phyloP scores from a whole-genome alignment of 106 monocot species.

The Dioscorea dumetorum region DNA sequence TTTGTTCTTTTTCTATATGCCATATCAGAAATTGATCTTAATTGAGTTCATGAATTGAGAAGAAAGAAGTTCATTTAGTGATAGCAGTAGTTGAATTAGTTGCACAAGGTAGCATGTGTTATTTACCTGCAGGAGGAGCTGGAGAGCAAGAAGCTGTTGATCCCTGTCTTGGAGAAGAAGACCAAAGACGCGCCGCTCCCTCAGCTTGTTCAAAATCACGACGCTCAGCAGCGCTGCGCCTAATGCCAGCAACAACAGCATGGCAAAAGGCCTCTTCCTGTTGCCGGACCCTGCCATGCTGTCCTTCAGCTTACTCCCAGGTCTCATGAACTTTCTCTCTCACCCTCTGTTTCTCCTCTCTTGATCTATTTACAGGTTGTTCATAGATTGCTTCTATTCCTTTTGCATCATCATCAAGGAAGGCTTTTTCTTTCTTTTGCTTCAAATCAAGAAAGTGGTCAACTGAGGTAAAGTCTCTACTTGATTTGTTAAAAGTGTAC shows the following conservation, averaged over 20 bases:
- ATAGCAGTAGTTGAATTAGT: no score
- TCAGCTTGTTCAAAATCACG: slow-evolving; percentile 18
- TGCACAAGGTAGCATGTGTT: no score
- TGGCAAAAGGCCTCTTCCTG: slow-evolving; percentile 10
- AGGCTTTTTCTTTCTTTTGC: no score
- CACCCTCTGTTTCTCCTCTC: background rate
- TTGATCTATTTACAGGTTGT: background rate
- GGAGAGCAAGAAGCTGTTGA: slow-evolving; percentile 3
- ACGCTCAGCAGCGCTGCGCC: slow-evolving; percentile 13
- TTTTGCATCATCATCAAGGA: no score
- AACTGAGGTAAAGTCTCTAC: no score
- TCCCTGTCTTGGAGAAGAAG: slow-evolving; percentile 23
- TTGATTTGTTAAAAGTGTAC: no score
- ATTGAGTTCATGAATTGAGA: no score
- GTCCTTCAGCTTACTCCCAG: background rate
- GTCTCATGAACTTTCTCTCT: background rate
- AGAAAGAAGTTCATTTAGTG: no score
- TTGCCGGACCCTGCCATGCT: slow-evolving; percentile 2
- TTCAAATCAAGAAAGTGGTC: no score
- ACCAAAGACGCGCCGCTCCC: slow-evolving; percentile 17
- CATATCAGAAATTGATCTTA: no score
- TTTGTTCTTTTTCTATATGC: no score
- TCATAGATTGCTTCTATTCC: background rate
- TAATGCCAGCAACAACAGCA: slow-evolving; percentile 19
- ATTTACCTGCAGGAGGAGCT: slow-evolving; percentile 18